Percentiles rank a stretch among this genome's conserved stretches.
Conservation (phyloP, 1,284 basidiomycete genomes). For the Pseudozyma thailandica region DNA sequence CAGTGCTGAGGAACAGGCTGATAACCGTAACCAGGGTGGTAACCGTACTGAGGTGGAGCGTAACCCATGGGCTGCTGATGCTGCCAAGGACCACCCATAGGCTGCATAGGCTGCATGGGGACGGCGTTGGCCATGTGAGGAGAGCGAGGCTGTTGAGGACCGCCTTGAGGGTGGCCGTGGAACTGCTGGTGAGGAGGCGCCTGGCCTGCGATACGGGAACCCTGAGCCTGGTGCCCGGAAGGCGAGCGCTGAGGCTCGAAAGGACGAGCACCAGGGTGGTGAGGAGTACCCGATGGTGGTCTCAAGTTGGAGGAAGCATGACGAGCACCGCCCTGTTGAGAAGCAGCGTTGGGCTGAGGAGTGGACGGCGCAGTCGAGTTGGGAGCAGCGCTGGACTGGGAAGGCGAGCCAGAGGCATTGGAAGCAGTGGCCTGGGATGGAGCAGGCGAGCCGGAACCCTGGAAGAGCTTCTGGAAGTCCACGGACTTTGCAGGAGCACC, state of each 20-base stretch:
- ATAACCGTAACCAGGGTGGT: conserved; percentile 60
- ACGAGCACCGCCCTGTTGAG: conserved; percentile 30
- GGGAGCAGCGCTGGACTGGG: conserved; percentile 37
- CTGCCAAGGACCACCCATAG: conserved; percentile 55
- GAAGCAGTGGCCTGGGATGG: conserved; percentile 38
- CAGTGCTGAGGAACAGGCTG: conserved; percentile 50
- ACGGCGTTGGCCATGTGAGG: conserved; percentile 56
- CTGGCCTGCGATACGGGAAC: conserved; percentile 34
- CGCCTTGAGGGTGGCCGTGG: conserved; percentile 47
- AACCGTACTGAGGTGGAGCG: conserved; percentile 50
- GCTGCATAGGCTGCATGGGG: conserved; percentile 59
- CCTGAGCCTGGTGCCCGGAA: conserved; percentile 44
- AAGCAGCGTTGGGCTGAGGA: conserved; percentile 20
- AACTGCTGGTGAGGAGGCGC: conserved; percentile 46
- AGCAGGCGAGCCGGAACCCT: conserved; percentile 51
- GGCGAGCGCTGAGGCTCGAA: conserved; percentile 59
- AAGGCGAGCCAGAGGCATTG: conserved; percentile 39
- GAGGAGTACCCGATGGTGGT: conserved; percentile 41
- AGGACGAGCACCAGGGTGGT: conserved; percentile 46
- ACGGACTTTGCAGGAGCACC: conserved; percentile 37
- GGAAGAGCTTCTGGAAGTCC: conserved; percentile 68
- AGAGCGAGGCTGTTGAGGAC: conserved; percentile 56
- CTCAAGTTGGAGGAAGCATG: conserved; percentile 54
- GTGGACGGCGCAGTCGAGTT: conserved; percentile 35
- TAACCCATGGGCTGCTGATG: conserved; percentile 52